Percentiles rank a stretch among this genome's conserved stretches.
Evolutionary conservation across 306 rosid species (phyloP).

Genomic region (Urtica urens): DNA sequence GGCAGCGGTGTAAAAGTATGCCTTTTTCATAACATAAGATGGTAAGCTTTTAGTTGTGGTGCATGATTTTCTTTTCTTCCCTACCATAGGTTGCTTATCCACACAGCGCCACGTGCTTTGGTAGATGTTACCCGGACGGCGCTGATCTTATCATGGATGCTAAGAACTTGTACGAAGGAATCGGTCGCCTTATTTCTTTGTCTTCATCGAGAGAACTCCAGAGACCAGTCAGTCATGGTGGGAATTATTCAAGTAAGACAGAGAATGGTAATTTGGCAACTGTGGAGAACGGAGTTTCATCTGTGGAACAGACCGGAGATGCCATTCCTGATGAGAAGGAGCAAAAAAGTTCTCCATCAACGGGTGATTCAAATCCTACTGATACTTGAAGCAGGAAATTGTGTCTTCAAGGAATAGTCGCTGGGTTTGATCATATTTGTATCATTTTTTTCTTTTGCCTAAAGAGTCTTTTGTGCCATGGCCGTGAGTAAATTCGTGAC

Average conservation of each 20-base stretch:
- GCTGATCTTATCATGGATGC: constrained; percentile 57
- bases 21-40: too few relatives aligned
- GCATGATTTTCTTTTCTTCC: too few relatives aligned
- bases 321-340: constrained; percentile 21
- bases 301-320: constrained; percentile 31
- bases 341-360: constrained; percentile 23
- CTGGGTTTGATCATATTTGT: not conserved
- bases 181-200: constrained; percentile 51
- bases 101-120: constrained; percentile 82
- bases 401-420: not conserved
- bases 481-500: constrained; percentile 2
- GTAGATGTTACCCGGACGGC: constrained; percentile 92
- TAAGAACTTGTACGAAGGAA: constrained; percentile 54
- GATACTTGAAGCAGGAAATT: constrained; percentile 23
- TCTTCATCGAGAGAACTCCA: constrained; percentile 62
- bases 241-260: constrained; percentile 27
- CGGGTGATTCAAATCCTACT: constrained; percentile 24
- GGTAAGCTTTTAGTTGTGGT: too few relatives aligned
- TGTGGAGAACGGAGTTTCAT: constrained; percentile 47
- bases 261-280: constrained; percentile 52
- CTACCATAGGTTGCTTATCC: constrained; percentile 65
- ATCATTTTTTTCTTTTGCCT: constrained; percentile 11
- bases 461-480: too few relatives aligned
- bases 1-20: too few relatives aligned
- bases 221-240: constrained; percentile 43